These are phyloP conservation scores for Penicillium robsamsonii DNA, from an alignment of 495 filamentous ascomycete genomes.

Conservation along the genomic window DNA sequence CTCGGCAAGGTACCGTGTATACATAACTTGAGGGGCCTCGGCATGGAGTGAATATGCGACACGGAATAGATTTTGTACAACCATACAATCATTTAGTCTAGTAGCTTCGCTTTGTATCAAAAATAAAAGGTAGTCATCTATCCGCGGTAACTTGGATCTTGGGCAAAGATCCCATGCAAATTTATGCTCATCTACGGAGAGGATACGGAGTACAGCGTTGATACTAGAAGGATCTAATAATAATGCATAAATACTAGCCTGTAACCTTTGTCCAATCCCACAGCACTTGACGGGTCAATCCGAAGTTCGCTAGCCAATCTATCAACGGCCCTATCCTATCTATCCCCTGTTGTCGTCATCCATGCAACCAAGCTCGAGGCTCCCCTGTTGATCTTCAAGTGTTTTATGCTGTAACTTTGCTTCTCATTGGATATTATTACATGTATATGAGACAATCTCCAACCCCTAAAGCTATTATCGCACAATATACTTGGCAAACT, in stretches of 20 bases:
- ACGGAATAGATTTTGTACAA: neutral
- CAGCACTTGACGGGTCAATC: neutral
- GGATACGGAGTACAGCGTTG: neutral
- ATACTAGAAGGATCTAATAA: conserved; percentile 3
- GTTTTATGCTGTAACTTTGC: neutral
- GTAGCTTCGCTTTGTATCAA: neutral
- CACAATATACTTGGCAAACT: neutral
- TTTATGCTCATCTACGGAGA: neutral
- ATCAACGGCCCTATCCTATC: conserved; percentile 16
- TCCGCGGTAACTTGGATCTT: neutral
- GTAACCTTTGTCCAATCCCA: neutral
- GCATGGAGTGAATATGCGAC: neutral
- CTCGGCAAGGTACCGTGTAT: conserved; percentile 1
- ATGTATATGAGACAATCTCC: neutral
- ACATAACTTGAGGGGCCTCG: neutral
- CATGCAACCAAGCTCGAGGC: conserved; percentile 5
- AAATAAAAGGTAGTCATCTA: neutral
- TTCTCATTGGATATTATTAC: neutral
- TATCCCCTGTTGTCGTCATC: conserved; percentile 24
- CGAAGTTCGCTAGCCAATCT: conserved; percentile 1
- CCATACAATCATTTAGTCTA: neutral
- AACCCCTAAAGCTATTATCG: neutral
- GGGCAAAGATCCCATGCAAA: neutral
- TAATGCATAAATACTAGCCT: conserved; percentile 8
- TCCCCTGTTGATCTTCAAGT: conserved; percentile 19